A percentile compares a stretch with the other conserved stretches of the same genome.
These are phyloP conservation scores for Salicornia ramosissima DNA, from an alignment of 148 eudicot species.

Conservation along the genomic window DNA sequence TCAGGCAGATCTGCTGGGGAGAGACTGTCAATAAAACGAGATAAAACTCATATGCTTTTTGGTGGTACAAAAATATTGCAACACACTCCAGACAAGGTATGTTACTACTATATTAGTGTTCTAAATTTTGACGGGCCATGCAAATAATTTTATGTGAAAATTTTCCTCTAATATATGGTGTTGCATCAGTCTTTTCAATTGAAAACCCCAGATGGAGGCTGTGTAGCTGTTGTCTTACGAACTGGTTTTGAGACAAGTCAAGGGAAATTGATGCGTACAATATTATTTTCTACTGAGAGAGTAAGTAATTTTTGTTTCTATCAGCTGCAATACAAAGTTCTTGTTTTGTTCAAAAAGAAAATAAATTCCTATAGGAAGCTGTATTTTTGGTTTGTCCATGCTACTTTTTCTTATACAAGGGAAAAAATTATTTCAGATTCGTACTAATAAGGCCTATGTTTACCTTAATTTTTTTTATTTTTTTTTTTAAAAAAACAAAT, in stretches of 20 bases:
- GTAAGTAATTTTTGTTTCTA: conserved; percentile 35
- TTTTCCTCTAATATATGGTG: conserved; percentile 17
- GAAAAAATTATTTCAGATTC: too few species aligned
- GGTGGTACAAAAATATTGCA: conserved; percentile 99
- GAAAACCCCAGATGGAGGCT: conserved; percentile 96
- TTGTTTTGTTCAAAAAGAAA: too few species aligned
- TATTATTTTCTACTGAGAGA: conserved; percentile 96
- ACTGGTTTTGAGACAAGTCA: conserved; percentile 99
- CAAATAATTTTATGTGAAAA: not conserved
- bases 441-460: too few species aligned
- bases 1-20: conserved; percentile 61
- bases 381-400: too few species aligned
- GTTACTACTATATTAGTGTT: conserved; percentile 1
- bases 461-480: too few species aligned
- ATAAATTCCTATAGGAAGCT: too few species aligned
- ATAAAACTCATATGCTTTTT: conserved; percentile 81
- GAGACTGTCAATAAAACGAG: conserved; percentile 59
- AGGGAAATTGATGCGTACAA: conserved; percentile 97
- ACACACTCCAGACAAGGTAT: conserved; percentile 91
- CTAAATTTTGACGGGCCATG: too few species aligned
- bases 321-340: not conserved
- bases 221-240: conserved; percentile 89
- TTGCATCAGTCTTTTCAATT: conserved; percentile 52
- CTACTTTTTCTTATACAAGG: too few species aligned
- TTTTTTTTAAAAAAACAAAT: too few species aligned